Base-by-base conservation (phyloP, 1,284 basidiomycete genomes). In the Irpex lacteus region DNA sequence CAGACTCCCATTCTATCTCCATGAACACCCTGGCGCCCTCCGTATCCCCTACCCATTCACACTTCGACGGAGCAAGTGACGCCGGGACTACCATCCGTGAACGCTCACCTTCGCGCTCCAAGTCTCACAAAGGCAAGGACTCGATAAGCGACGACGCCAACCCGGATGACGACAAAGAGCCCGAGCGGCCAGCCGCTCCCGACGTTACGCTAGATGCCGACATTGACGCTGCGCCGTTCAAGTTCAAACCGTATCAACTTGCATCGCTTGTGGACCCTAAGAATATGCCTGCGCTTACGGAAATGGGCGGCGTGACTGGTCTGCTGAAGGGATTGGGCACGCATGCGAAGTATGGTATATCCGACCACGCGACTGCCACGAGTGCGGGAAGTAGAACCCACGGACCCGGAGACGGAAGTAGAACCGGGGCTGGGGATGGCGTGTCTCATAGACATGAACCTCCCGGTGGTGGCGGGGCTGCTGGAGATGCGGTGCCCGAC, bases 191-290 rank as follows among this genome's bases (percentile, higher is more conserved):
- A 66, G 77, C 65, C 54, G 64, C 78, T 4, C 54, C 15, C 15
- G 80, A 82, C 62, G 72, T 83, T 13, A 74, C 76, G 15, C 81
- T 86, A 69, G 89, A 91, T 68, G 83, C 84, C 50, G 79, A 80
- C n/a, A 81, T 85, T 52, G 86, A 96, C 74, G 86, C 90, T 0
- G 76, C 85, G 0, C 91, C 93, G 0, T 95, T 93, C 73, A 70
- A 72, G 8, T 87, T 90, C 72, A 88, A 85, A 63, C 94, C 96
- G 0, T 87, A 85, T 66, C 80, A 84, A 62, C 87, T 99, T 4
- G 95, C 95, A 19, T 85, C 88, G 66, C 85, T 98, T 58, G 87
- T 98, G 58, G 96, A 98, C 75, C 95, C 96, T 18, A 96, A 96
- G 78, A 87, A 79, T 66, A 71, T 96, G 6, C 83, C 89, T 1